Evolutionary conservation across 495 filamentous ascomycete genomes (phyloP).

Genomic region (Lepraria neglecta): DNA sequence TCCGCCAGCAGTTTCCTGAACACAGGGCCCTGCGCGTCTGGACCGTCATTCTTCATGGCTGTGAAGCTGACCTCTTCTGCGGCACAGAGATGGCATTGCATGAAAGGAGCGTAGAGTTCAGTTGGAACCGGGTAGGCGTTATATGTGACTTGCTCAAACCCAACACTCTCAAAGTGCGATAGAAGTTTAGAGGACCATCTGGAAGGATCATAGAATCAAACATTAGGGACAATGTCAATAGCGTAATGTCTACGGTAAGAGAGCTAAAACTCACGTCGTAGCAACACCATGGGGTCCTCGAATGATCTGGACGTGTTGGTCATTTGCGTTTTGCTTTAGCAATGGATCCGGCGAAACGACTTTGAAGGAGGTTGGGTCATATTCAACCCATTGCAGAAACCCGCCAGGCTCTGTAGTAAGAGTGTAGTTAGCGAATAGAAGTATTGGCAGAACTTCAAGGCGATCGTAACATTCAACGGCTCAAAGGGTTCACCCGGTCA

Average conservation of each 20-base stretch:
- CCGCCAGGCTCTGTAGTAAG: not conserved
- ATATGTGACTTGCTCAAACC: constrained; percentile 1
- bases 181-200: constrained; percentile 13
- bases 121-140: constrained; percentile 10
- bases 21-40: not conserved
- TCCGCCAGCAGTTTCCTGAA: constrained; percentile 8
- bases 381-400: constrained; percentile 16
- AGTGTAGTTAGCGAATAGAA: not conserved
- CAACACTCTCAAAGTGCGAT: not conserved
- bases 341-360: constrained; percentile 4
- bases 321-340: constrained; percentile 7
- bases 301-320: constrained; percentile 6
- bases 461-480: no score
- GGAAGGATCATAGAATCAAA: not conserved
- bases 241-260: not conserved
- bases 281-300: not conserved
- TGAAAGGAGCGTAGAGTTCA: constrained; percentile 12
- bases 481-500: no score
- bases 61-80: constrained; percentile 13
- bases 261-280: constrained; percentile 7
- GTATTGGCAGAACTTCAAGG: no score
- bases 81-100: constrained; percentile 7
- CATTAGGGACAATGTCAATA: not conserved
- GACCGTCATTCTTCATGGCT: constrained; percentile 9
- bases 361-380: constrained; percentile 10